Conservation (phyloP, 2,329 filamentous ascomycete species). For the Ceratocystis albifundus region DNA sequence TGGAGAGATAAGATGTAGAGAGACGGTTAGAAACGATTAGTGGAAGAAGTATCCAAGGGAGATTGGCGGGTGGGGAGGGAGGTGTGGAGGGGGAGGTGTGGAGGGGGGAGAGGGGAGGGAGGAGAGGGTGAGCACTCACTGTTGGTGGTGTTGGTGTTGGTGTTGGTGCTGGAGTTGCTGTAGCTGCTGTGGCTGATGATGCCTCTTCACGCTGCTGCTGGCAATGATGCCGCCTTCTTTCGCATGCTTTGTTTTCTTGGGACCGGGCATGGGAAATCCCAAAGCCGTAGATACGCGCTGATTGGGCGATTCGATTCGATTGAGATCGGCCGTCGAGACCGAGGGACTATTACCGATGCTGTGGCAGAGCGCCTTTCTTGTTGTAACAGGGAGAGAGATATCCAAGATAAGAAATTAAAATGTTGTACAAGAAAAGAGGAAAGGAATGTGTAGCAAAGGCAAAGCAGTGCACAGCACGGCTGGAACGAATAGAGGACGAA, state of each 20-base stretch:
- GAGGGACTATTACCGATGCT: not conserved
- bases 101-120: too few relatives aligned
- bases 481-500: not conserved
- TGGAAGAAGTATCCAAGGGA: not conserved
- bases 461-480: constrained; percentile 11
- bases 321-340: not conserved
- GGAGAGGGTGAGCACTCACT: not conserved
- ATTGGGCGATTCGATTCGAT: constrained; percentile 1
- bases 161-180: not conserved
- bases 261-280: constrained; percentile 23
- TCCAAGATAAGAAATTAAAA: not conserved
- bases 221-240: constrained; percentile 42
- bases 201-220: constrained; percentile 43
- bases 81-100: too few relatives aligned
- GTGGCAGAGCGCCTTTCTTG: not conserved
- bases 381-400: not conserved
- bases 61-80: not conserved
- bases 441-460: too few relatives aligned
- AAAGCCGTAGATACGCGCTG: constrained; percentile 9
- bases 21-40: not conserved
- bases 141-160: not conserved
- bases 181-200: constrained; percentile 27
- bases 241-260: constrained; percentile 46
- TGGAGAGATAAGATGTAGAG: not conserved
- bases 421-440: not conserved